A percentile compares a stretch with the other conserved stretches of the same genome.
Conservation (phyloP, 2,329 filamentous ascomycete species). For the Metarhizium robertsii region DNA sequence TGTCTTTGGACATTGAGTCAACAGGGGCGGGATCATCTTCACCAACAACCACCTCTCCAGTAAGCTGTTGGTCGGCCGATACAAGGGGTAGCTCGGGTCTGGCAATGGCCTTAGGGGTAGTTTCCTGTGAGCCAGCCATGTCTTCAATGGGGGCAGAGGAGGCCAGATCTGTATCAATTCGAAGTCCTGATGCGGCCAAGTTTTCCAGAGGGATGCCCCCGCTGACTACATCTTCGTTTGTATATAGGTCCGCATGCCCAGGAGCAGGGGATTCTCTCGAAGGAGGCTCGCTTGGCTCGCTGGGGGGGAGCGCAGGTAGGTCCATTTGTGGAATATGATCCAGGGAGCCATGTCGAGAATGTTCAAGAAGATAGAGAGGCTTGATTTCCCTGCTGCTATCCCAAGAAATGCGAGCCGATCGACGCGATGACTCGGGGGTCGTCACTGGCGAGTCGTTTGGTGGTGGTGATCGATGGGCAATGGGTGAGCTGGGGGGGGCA, state of each 20-base stretch:
- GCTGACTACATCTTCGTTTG: conserved; percentile 19
- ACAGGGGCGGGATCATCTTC: conserved; percentile 29
- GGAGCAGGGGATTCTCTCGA: conserved; percentile 25
- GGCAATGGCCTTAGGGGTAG: conserved; percentile 56
- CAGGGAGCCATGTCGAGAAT: conserved; percentile 30
- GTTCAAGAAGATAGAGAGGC: conserved; percentile 75
- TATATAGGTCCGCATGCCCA: conserved; percentile 17
- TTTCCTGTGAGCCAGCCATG: conserved; percentile 52
- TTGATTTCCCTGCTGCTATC: conserved; percentile 62
- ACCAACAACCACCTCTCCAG: neutral
- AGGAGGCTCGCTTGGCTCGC: conserved; percentile 20
- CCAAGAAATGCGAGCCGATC: conserved; percentile 46
- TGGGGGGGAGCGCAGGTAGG: conserved; percentile 41
- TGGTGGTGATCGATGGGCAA: conserved; percentile 29
- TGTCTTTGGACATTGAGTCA: conserved; percentile 31
- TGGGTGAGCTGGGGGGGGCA: conserved; percentile 33
- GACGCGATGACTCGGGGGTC: conserved; percentile 27
- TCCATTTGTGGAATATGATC: conserved; percentile 22
- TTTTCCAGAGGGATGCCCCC: conserved; percentile 10
- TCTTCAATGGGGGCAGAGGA: conserved; percentile 29
- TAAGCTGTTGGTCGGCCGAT: conserved; percentile 9
- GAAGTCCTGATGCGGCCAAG: conserved; percentile 19
- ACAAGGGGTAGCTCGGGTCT: conserved; percentile 18
- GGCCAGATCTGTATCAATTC: conserved; percentile 29
- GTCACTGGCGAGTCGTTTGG: conserved; percentile 24